phyloP scores from a whole-genome alignment of 169 alveolate species.

The Cryptosporidium tyzzeri region DNA sequence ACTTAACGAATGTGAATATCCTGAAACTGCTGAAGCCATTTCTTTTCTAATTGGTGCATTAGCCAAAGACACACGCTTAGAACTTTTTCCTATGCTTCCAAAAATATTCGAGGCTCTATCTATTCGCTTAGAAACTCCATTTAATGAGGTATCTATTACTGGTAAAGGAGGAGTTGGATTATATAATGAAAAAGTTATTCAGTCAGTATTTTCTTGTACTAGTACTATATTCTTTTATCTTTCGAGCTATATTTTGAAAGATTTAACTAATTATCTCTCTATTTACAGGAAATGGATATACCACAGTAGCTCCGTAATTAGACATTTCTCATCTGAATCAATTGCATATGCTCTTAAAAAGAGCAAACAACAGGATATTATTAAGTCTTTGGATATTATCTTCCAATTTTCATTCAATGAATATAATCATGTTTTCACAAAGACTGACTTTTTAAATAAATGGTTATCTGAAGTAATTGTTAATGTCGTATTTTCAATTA shows the following conservation, averaged over 20 bases:
- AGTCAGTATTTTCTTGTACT: constrained; percentile 50
- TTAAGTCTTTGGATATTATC: constrained; percentile 5
- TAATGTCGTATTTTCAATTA: constrained; percentile 16
- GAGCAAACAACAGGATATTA: constrained; percentile 10
- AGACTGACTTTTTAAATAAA: neutral
- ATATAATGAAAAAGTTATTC: constrained; percentile 28
- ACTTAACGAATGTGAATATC: constrained; percentile 48
- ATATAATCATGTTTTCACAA: neutral
- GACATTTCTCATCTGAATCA: constrained; percentile 56
- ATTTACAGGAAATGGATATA: constrained; percentile 44
- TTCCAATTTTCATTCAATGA: neutral
- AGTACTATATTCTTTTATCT: constrained; percentile 63
- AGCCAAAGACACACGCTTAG: constrained; percentile 66
- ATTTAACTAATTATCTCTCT: constrained; percentile 3
- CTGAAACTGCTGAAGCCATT: constrained; percentile 69
- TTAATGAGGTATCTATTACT: constrained; percentile 31
- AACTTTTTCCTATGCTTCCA: constrained; percentile 50
- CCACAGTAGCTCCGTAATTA: constrained; percentile 7
- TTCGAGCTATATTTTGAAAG: constrained; percentile 28
- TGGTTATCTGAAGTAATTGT: constrained; percentile 35
- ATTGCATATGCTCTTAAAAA: constrained; percentile 60
- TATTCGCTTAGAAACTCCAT: constrained; percentile 25
- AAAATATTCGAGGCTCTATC: constrained; percentile 28
- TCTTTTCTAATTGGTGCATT: constrained; percentile 37
- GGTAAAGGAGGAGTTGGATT: constrained; percentile 58